Base-by-base conservation (phyloP, 1,284 basidiomycete species). In the Blastosporella zonata region DNA sequence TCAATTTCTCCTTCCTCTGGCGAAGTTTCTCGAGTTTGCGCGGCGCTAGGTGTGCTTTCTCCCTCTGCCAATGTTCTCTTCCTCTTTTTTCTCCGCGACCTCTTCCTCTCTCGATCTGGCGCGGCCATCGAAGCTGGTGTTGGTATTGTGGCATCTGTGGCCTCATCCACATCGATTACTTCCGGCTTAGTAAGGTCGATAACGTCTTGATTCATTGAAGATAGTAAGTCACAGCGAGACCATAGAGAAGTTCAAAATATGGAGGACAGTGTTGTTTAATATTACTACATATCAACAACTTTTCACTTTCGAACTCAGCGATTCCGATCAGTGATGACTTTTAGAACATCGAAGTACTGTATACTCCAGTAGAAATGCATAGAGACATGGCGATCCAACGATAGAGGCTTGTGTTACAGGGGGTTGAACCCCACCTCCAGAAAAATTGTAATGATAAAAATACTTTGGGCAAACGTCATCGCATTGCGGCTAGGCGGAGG, bases 161-260 rank as follows among this genome's bases (percentile, higher is more conserved):
- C 49, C 28, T 36, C 31, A 13, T 53, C 53, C 6, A 52, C 28
- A 34, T 17, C 39, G 25, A 25, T 47, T 33, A 47, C 45, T 27
- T 42, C 40, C 31, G 42, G 34, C 21, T 45, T 34, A 12, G 61
- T 61, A 34, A 62, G 57, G 49, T 64, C 62, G 46, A 64, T 64
- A 21, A 64, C 56, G 28, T 60, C 55, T 29, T 46, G 52, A 21
- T 40, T 43, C 45, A 56, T 55, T 9, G 38, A 20, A 34, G 15
- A 17, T 9, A 31, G 29, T 13, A 15, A 2, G 15, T 17, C 7
- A 34, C 15, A 15, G 33, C 33, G 33, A 34, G 21, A 27, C 20
- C 23, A 42, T 21, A 18, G 2, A 18, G 21, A 22, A 8, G 21
- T 22, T 31, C 3, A 13, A 7, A 12, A 31, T 6, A 9, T 7